Base-by-base conservation (phyloP, 345 rosid species). In the Populus pruinosa region DNA sequence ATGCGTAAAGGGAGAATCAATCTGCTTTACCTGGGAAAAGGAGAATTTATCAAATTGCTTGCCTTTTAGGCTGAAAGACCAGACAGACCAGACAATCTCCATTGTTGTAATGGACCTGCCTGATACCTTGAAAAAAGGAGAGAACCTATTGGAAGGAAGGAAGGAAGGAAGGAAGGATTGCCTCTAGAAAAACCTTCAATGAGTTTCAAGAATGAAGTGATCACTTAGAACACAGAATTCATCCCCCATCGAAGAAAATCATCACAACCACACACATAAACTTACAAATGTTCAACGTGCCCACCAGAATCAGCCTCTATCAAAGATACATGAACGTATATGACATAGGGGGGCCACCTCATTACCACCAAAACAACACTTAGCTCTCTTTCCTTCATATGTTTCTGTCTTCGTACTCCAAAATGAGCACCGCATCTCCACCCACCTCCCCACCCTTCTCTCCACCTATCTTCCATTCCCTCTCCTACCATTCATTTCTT, bases 371-470 rank as follows among this genome's bases (percentile, higher is more conserved):
- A 77, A 66, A 29, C 38, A 41, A 44, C 68, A 13, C 31, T 29
- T 63, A 23, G 63, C 80, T n/a, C 18, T 70, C 69, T 73, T 69
- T 38, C 77, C 25, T 38, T 12, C 82, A 70, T 61, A 50, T 81
- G 83, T 79, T 79, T 77, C 84, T 69, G 82, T 79, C 80, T 55
- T 83, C 78, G n/a, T 59, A 71, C 80, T 81, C 76, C 82, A 73
- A 80, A 70, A 77, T 33, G 73, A 70, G 64, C 83, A 49, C 70
- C 53, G 69, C 79, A 74, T 75, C 82, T 66, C 55, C 78, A 25
- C 73, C 63, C 79, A 74, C 73, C 82, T 62, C 55, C 67, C 67
- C 49, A 6, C 63, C 47, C 12, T 63, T 36, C 66, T 41, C 27
- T 55, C 72, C 25, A 33, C 29, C 62, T 41, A 69, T 43, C 47